Percentiles rank a stretch among this genome's conserved stretches.
These are phyloP conservation scores for Botrytis elliptica DNA, from an alignment of 2,329 filamentous ascomycete genomes.

Conservation along the genomic window DNA sequence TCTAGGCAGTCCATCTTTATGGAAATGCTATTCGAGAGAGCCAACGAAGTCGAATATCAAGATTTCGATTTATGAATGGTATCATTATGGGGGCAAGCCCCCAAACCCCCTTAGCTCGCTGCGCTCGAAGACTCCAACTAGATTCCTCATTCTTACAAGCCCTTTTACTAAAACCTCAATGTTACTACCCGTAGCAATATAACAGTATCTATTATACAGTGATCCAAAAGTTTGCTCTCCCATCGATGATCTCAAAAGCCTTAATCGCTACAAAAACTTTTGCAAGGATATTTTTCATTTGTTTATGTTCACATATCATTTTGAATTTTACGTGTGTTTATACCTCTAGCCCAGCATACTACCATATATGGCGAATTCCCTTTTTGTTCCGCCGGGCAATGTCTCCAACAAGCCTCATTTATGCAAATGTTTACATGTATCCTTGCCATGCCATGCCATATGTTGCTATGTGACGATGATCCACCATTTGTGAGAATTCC, in stretches of 20 bases:
- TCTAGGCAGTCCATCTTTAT: not conserved
- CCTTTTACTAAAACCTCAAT: not conserved
- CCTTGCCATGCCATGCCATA: not conserved
- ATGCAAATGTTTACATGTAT: constrained; percentile 8
- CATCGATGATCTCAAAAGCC: not conserved
- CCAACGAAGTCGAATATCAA: not conserved
- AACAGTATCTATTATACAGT: not conserved
- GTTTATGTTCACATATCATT: not conserved
- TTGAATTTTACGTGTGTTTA: not conserved
- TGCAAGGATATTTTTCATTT: not conserved
- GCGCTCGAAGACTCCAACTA: not conserved
- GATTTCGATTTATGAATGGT: not conserved
- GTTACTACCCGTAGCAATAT: not conserved
- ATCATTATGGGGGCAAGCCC: not conserved
- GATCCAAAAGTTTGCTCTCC: not conserved
- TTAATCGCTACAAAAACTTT: not conserved
- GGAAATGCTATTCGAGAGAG: not conserved
- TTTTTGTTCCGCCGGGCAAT: not conserved
- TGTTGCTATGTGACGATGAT: not conserved
- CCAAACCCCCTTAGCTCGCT: not conserved
- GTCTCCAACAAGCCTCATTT: not conserved
- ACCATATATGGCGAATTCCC: not conserved
- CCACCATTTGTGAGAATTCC: not conserved
- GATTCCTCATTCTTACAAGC: not conserved
- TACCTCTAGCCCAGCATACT: not conserved